Base-by-base conservation (phyloP, 2,329 filamentous ascomycete species). In the Diaporthe vaccinii region DNA sequence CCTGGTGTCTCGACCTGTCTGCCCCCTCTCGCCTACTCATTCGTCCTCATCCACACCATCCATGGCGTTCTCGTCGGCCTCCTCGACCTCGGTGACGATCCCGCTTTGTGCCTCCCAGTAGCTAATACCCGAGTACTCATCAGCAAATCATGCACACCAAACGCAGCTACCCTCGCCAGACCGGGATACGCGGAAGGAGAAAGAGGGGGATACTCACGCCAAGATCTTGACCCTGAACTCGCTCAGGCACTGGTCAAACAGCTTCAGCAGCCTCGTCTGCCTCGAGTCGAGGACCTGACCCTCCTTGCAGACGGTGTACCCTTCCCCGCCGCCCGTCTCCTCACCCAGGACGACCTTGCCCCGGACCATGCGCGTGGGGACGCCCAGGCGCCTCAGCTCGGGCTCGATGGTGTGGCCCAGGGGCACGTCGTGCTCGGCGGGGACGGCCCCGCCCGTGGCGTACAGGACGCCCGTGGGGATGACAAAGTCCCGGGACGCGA, bases 181-280 rank as follows among this genome's bases (percentile, higher is more conserved):
- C 5, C 17, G 5, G 31, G 31, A 15, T 14, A n/a, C 2, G 4
- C 22, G 7, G n/a, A 22, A 49, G 34, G 28, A 25, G 41, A 15
- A n/a, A 17, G 44, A 14, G 10, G 46, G 49, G n/a, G 62, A 28
- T 59, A 88, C 89, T 84, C 89, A 93, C 82, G 95, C 96, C 84
- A 94, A 86, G 78, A 98, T 86, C 81, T 92, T 89, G 75, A 99
- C 92, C 83, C 89, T 93, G 87, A 99, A 99, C 86, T 98, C 95
- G 75, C 95, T 94, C 85, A 97, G 91, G 77, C 94, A 95, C 74
- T 98, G 91, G 72, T 95, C 93, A 85, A 99, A 98, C 81, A 98
- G 89, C 91, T 98, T 98, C 84, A 99, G 85, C 82, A 99, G 86
- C 78, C 95, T 93, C 74, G 97, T 98, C 89, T 99, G 97, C 80